A percentile compares a stretch with the other conserved stretches of the same genome.
These are phyloP conservation scores for Mycena haematopus DNA, from an alignment of 768 basidiomycete species.

Conservation along the genomic window DNA sequence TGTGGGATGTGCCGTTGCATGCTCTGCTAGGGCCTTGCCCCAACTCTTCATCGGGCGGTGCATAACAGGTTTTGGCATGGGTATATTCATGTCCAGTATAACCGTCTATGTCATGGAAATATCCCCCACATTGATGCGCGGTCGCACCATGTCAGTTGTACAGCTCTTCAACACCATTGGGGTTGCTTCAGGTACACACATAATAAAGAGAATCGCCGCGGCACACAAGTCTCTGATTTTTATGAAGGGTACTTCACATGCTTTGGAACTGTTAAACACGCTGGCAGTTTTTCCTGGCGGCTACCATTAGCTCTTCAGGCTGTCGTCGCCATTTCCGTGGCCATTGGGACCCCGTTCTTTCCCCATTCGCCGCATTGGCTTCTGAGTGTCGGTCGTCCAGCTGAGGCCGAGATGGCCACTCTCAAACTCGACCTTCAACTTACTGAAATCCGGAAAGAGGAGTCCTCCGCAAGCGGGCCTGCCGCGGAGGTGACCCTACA, in stretches of 20 bases:
- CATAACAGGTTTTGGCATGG: conserved; percentile 52
- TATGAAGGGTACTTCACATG: conserved; percentile 45
- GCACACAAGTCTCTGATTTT: not conserved
- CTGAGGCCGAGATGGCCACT: conserved; percentile 40
- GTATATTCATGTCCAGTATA: conserved; percentile 47
- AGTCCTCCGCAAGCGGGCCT: conserved; percentile 4
- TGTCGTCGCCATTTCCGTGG: conserved; percentile 36
- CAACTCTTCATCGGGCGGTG: conserved; percentile 52
- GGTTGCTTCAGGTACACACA: conserved; percentile 41
- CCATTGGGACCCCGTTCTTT: conserved; percentile 38
- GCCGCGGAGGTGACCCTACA: conserved; percentile 6
- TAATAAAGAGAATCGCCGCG: not conserved
- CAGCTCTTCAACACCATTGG: conserved; percentile 54
- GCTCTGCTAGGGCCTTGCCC: conserved; percentile 41
- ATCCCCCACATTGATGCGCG: conserved; percentile 48
- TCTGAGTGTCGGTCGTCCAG: conserved; percentile 39
- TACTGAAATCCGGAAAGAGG: conserved; percentile 34
- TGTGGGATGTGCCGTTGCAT: conserved; percentile 47
- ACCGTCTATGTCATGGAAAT: conserved; percentile 43
- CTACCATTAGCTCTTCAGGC: conserved; percentile 45
- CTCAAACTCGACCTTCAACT: conserved; percentile 37
- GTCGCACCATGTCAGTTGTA: conserved; percentile 45
- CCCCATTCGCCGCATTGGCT: conserved; percentile 53
- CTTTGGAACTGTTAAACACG: conserved; percentile 43
- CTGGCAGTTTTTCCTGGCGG: conserved; percentile 44